Base-by-base conservation (phyloP, 768 basidiomycete genomes). In the Hydnomerulius pinastri region DNA sequence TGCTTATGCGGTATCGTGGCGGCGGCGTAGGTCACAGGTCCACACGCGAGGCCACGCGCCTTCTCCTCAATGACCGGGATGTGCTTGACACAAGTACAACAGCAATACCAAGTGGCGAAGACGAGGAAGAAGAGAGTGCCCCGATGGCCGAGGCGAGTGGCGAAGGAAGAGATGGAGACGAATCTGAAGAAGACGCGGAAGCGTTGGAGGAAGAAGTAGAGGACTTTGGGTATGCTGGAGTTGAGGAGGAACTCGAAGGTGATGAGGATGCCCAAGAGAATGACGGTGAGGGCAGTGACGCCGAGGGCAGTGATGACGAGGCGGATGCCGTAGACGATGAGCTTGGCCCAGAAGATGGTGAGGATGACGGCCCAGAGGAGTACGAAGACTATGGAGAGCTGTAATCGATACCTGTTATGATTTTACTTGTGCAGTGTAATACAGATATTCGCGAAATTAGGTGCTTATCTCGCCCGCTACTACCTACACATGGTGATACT, bases 1-100 rank as follows among this genome's bases (percentile, higher is more conserved):
- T 71, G 70, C 45, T 71, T 11, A 71, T 73, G 63, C 58, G 70
- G 12, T 71, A 57, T 45, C 47, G 55, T 25, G 69, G 65, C 4
- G 55, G 62, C 4, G 71, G 63, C 0, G 50, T 72, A 18, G 72
- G 71, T 9, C 71, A 73, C 35, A 13, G 27, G 25, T 18, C 32
- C 3, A 45, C 48, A n/a, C 39, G 17, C 30, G 30, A 49, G 32
- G 48, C 48, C 5, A 43, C 24, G 7, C 23, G 6, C 4, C 27
- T 4, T 24, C 30, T 50, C n/a, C 27, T 28, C 9, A 1, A 43
- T 25, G 41, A 50, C 15, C 5, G 17, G 12, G 48, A 50, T 18
- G 33, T 24, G 2, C 42, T 50, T 9, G 17, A 50, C 15, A 27
- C 24, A 36, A 6, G 15, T 27, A 5, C 32, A 15, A 10, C 32